These are phyloP conservation scores for Limnanthes douglasii DNA, from an alignment of 345 rosid genomes.

Conservation along the genomic window DNA sequence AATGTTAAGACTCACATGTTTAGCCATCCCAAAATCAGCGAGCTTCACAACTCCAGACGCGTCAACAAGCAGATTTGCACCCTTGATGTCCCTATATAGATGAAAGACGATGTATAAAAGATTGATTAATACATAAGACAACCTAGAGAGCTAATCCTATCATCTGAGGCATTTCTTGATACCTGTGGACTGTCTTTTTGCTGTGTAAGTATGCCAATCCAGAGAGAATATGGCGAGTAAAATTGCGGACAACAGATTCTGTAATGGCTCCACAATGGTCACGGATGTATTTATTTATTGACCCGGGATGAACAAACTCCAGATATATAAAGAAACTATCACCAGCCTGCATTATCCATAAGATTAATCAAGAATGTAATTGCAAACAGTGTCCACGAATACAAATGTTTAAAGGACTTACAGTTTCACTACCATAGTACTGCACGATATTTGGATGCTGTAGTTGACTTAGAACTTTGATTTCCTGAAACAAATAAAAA, in stretches of 20 bases:
- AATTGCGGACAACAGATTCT: slow-evolving; percentile 76
- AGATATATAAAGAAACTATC: slow-evolving; percentile 79
- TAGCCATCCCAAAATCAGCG: slow-evolving; percentile 97
- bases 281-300: slow-evolving; percentile 67
- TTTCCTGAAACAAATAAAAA: slow-evolving; percentile 42
- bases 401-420: slow-evolving; percentile 28
- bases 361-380: slow-evolving; percentile 1
- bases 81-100: slow-evolving; percentile 79
- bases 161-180: slow-evolving; percentile 1
- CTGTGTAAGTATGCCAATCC: slow-evolving; percentile 86
- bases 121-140: too few relatives aligned
- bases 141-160: not conserved
- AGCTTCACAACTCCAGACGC: slow-evolving; percentile 93
- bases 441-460: slow-evolving; percentile 96
- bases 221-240: slow-evolving; percentile 85
- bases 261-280: slow-evolving; percentile 94
- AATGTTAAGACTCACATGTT: slow-evolving; percentile 53
- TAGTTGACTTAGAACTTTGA: slow-evolving; percentile 77
- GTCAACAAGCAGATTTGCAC: slow-evolving; percentile 96
- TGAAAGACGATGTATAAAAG: slow-evolving; percentile 7
- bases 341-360: slow-evolving; percentile 33
- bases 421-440: slow-evolving; percentile 95
- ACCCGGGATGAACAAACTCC: slow-evolving; percentile 96
- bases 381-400: not conserved
- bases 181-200: slow-evolving; percentile 92